Conservation (phyloP, 176 grass and related monocot species). For the Puya raimondii region DNA sequence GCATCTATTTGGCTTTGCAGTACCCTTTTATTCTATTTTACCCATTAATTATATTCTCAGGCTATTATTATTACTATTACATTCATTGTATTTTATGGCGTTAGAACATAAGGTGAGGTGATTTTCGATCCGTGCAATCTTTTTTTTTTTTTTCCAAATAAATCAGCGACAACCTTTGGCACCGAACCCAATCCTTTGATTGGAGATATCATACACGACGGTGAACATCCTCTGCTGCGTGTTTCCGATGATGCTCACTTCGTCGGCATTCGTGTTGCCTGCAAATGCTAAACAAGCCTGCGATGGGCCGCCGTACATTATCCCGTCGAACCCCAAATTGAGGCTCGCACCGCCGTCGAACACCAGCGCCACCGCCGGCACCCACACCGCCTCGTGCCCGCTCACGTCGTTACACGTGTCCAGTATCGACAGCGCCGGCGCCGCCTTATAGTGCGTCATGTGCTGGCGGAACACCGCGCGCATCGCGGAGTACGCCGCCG, state of each 20-base stretch:
- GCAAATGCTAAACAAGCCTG: constrained; percentile 86
- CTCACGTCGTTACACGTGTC: constrained; percentile 91
- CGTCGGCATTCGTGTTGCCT: constrained; percentile 32
- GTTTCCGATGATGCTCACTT: constrained; percentile 55
- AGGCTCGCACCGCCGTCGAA: constrained; percentile 42
- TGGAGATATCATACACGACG: constrained; percentile 63
- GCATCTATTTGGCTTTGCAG: too few species aligned
- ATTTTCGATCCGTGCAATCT: too few species aligned
- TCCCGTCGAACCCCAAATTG: constrained; percentile 32
- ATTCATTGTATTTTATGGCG: too few species aligned
- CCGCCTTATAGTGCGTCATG: constrained; percentile 46
- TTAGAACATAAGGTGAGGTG: too few species aligned
- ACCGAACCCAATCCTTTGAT: constrained; percentile 55
- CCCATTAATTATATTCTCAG: too few species aligned
- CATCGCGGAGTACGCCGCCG: constrained; percentile 39
- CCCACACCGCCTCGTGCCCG: constrained; percentile 17
- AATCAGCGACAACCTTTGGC: constrained; percentile 43
- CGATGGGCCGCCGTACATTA: constrained; percentile 53
- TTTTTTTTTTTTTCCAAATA: too few species aligned
- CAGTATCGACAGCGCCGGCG: constrained; percentile 54
- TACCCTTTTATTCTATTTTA: too few species aligned
- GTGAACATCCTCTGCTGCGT: constrained; percentile 62
- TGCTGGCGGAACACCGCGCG: constrained; percentile 23
- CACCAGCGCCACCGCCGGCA: constrained; percentile 52
- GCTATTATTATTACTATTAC: too few species aligned